Conservation (phyloP, 164 flowering plant species). For the Annona cherimola region DNA sequence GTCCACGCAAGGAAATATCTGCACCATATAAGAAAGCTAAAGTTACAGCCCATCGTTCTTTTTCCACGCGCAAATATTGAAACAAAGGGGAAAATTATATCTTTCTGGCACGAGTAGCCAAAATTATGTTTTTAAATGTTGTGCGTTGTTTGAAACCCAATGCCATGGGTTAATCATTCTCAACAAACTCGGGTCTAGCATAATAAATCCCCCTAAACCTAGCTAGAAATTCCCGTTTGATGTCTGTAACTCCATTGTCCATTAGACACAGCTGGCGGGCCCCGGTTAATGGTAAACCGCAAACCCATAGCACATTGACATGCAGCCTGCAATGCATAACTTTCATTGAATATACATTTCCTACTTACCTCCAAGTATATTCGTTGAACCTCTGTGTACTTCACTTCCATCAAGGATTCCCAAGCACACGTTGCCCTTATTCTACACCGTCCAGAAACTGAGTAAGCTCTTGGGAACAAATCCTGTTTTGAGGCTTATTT, state of each 20-base stretch:
- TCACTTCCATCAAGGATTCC: constrained; percentile 74
- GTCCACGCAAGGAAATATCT: constrained; percentile 67
- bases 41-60: no score
- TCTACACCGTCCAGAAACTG: constrained; percentile 28
- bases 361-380: constrained; percentile 64
- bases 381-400: constrained; percentile 52
- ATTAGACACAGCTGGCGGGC: not conserved
- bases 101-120: no score
- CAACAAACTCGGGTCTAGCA: no score
- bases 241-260: no score
- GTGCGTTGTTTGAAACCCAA: no score
- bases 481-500: not conserved
- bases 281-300: not conserved
- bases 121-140: no score
- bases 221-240: no score
- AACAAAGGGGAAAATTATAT: no score
- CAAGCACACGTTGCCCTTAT: constrained; percentile 68
- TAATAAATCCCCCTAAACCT: no score
- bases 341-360: not conserved
- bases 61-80: no score
- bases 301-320: not conserved
- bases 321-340: not conserved
- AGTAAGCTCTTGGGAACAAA: not conserved
- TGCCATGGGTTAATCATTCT: no score
- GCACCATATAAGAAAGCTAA: constrained; percentile 11